Evolutionary conservation across 495 filamentous ascomycete genomes (phyloP).

Genomic region (Daldinia grandis): DNA sequence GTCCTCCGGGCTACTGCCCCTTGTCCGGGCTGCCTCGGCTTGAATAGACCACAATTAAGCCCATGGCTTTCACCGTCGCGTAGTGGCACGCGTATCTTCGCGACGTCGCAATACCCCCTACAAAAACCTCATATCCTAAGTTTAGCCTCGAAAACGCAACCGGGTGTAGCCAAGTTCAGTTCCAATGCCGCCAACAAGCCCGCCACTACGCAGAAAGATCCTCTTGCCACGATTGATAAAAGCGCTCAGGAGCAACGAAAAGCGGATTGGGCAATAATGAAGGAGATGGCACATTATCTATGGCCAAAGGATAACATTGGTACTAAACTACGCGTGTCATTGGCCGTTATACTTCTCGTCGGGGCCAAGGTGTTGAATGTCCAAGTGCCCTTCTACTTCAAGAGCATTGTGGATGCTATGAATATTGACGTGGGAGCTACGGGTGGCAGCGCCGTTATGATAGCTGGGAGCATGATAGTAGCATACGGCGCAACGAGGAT

Average conservation of each 20-base stretch:
- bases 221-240: constrained; percentile 57
- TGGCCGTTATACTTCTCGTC: constrained; percentile 81
- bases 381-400: constrained; percentile 98
- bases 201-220: constrained; percentile 44
- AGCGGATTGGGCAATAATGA: constrained; percentile 98
- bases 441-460: constrained; percentile 85
- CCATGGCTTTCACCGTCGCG: constrained; percentile 20
- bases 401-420: constrained; percentile 95
- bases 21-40: constrained; percentile 24
- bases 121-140: constrained; percentile 11
- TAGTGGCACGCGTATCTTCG: constrained; percentile 19
- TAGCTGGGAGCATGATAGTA: constrained; percentile 90
- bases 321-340: constrained; percentile 82
- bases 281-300: constrained; percentile 95
- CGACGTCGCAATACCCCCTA: constrained; percentile 23
- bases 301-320: constrained; percentile 88
- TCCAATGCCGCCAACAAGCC: constrained; percentile 32
- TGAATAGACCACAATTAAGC: constrained; percentile 26
- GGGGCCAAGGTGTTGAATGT: constrained; percentile 97
- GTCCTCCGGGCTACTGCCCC: constrained; percentile 25
- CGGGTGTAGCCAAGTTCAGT: constrained; percentile 9
- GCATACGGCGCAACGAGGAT: constrained; percentile 91
- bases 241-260: constrained; percentile 86
- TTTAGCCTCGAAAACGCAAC: not conserved
- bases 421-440: constrained; percentile 88